Percentiles rank a stretch among this genome's conserved stretches.
Conservation (phyloP, 1,284 basidiomycete species). For the Ganoderma sinense region DNA sequence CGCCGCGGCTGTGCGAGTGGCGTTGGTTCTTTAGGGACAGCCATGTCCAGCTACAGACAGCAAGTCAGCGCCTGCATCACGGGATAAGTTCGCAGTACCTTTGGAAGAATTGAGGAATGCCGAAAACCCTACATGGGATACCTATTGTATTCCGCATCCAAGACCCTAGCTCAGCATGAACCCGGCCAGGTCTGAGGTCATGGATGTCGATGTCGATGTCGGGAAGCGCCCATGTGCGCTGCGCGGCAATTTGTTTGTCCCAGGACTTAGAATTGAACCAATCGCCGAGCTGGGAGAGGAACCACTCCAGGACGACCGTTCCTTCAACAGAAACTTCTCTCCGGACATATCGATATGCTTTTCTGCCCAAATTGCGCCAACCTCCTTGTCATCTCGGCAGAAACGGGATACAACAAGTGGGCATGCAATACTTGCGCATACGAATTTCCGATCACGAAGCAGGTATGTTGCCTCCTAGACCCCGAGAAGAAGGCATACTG, state of each 20-base stretch:
- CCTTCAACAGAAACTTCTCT: neutral
- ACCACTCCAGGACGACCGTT: neutral
- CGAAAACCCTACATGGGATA: neutral
- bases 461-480: conserved; percentile 52
- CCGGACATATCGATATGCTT: conserved; percentile 49
- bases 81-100: neutral
- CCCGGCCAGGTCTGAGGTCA: neutral
- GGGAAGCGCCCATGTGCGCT: neutral
- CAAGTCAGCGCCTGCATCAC: neutral
- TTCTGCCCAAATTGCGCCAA: conserved; percentile 98
- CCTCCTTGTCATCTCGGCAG: conserved; percentile 83
- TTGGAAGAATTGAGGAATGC: neutral
- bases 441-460: conserved; percentile 86
- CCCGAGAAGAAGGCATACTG: neutral
- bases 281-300: neutral
- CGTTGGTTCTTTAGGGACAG: neutral
- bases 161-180: neutral
- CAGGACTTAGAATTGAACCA: neutral
- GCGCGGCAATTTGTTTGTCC: neutral
- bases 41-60: neutral
- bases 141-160: neutral
- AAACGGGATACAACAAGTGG: conserved; percentile 88
- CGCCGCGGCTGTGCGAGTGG: neutral
- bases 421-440: conserved; percentile 94
- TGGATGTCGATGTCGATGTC: too few species aligned